These are phyloP conservation scores for Gorgonomyces haynaldii DNA, from an alignment of 192 early-diverging fungal genomes.

Conservation along the genomic window DNA sequence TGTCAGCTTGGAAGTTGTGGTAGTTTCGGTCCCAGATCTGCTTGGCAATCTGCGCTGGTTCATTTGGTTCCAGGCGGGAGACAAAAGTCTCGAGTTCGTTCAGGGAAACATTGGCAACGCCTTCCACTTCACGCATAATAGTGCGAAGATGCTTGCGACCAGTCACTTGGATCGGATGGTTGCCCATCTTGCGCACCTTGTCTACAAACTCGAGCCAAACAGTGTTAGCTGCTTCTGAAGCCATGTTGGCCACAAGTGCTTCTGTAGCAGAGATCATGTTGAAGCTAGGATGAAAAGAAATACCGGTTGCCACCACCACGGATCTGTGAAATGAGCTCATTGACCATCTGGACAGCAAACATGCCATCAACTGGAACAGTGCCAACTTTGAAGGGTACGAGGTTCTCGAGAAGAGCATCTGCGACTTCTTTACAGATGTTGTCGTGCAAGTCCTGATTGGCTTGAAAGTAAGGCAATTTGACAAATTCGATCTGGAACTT, in stretches of 20 bases:
- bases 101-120: slow-evolving; percentile 25
- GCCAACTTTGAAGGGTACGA: slow-evolving; percentile 28
- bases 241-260: slow-evolving; percentile 43
- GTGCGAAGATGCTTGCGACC: slow-evolving; percentile 39
- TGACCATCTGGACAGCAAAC: slow-evolving; percentile 31
- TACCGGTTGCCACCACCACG: slow-evolving; percentile 30
- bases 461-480: slow-evolving; percentile 32
- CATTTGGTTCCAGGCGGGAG: slow-evolving; percentile 23
- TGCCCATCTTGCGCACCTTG: slow-evolving; percentile 23
- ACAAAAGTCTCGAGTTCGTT: slow-evolving; percentile 38
- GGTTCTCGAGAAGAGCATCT: slow-evolving; percentile 21
- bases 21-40: slow-evolving; percentile 40
- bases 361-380: slow-evolving; percentile 32
- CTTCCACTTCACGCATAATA: slow-evolving; percentile 37
- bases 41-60: slow-evolving; percentile 28
- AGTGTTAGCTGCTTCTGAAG: slow-evolving; percentile 41
- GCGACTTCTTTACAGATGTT: slow-evolving; percentile 24
- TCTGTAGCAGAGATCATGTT: slow-evolving; percentile 46
- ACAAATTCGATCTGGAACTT: slow-evolving; percentile 29
- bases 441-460: slow-evolving; percentile 11
- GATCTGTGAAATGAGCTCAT: slow-evolving; percentile 39
- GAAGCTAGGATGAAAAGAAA: slow-evolving; percentile 19
- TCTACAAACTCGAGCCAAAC: slow-evolving; percentile 36
- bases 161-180: slow-evolving; percentile 34
- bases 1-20: slow-evolving; percentile 28